A percentile compares a stretch with the other conserved stretches of the same genome.
Evolutionary conservation across 1,139 yeast species (phyloP).

Genomic region (Kurtzmaniella quercitrusa): DNA sequence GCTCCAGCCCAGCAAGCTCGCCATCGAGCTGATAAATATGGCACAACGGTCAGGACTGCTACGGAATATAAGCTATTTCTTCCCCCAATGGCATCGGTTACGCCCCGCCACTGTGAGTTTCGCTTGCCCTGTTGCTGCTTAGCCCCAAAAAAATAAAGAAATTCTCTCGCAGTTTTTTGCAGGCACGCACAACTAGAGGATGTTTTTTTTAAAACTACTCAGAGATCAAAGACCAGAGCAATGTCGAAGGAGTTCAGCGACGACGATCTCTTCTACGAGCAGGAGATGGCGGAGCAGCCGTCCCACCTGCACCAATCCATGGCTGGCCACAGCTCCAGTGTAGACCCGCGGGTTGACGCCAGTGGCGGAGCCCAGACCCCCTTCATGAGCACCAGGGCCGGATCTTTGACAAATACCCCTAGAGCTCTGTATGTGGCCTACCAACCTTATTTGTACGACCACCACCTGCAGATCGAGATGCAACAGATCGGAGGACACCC

Average conservation of each 20-base stretch:
- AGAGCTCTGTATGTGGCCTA: neutral
- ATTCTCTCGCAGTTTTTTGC: neutral
- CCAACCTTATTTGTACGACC: constrained; percentile 1
- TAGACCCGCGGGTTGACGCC: neutral
- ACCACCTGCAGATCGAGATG: constrained; percentile 1
- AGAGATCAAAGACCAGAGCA: neutral
- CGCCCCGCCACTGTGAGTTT: no score
- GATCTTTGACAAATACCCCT: neutral
- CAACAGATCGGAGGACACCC: constrained; percentile 7
- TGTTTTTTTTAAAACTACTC: neutral
- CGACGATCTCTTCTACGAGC: constrained; percentile 12
- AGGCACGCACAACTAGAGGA: neutral
- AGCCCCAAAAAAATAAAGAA: neutral
- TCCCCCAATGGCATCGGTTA: no score
- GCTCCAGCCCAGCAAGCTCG: no score
- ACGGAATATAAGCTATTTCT: no score
- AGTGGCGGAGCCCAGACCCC: neutral
- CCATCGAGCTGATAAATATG: no score
- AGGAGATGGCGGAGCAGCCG: constrained; percentile 2
- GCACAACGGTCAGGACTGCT: no score
- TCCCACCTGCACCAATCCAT: neutral
- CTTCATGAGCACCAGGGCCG: neutral
- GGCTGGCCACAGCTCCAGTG: neutral
- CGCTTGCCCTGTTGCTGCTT: neutral
- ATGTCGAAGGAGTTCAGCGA: constrained; percentile 8